These are phyloP conservation scores for Pythium rishiriense DNA, from an alignment of 352 stramenopile species.

Conservation along the genomic window DNA sequence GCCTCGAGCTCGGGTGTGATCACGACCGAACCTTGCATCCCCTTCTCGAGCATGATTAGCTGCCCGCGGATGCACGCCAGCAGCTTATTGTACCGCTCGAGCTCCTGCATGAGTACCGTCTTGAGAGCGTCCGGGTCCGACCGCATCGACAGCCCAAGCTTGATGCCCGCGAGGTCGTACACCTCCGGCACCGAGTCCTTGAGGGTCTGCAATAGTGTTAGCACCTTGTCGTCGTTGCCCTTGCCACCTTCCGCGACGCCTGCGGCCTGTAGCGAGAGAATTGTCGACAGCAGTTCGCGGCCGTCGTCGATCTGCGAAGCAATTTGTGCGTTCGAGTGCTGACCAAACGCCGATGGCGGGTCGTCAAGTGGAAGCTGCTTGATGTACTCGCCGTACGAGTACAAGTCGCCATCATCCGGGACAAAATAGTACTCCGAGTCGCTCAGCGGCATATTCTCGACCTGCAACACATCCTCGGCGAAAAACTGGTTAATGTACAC, in stretches of 20 bases:
- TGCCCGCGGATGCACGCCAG: constrained; percentile 77
- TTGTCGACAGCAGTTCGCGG: constrained; percentile 85
- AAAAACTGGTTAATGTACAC: constrained; percentile 97
- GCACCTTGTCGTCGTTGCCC: constrained; percentile 89
- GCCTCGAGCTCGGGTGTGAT: constrained; percentile 95
- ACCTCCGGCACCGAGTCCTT: constrained; percentile 88
- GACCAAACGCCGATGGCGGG: constrained; percentile 91
- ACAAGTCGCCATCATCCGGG: constrained; percentile 89
- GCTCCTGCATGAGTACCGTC: constrained; percentile 94
- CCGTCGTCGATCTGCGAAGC: constrained; percentile 94
- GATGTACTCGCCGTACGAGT: constrained; percentile 91
- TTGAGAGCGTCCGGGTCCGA: constrained; percentile 92
- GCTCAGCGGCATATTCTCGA: constrained; percentile 86
- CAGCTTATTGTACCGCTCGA: constrained; percentile 94
- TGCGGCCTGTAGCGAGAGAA: constrained; percentile 89
- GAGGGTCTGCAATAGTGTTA: constrained; percentile 79
- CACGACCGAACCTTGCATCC: constrained; percentile 93
- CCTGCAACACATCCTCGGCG: constrained; percentile 82
- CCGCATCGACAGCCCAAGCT: constrained; percentile 58
- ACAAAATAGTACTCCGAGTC: constrained; percentile 94
- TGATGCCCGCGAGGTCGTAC: constrained; percentile 88
- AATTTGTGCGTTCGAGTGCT: constrained; percentile 96
- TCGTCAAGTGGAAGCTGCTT: constrained; percentile 89
- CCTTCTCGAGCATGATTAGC: constrained; percentile 86
- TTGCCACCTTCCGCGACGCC: constrained; percentile 79